Conservation (phyloP, 148 eudicot genomes). For the Rhododendron molle region DNA sequence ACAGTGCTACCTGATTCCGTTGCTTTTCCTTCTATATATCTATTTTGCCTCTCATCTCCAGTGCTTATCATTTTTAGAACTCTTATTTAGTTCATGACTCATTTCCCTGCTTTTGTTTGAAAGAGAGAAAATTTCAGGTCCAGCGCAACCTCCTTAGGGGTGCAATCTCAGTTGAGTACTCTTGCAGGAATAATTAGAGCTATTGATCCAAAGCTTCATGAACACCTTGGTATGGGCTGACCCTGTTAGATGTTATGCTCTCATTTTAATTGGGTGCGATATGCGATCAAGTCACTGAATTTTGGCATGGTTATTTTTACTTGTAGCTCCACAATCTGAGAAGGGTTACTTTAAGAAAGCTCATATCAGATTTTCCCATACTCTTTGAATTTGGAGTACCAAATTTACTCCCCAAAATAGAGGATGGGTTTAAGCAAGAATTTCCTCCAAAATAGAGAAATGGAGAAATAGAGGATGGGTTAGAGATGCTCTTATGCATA, state of each 20-base stretch:
- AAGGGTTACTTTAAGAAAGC: background rate
- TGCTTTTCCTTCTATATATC: background rate
- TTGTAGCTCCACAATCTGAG: background rate
- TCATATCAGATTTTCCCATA: background rate
- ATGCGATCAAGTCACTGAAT: background rate
- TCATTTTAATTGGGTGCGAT: background rate
- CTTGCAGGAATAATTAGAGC: constrained; percentile 75
- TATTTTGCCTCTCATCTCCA: background rate
- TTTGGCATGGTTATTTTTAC: background rate
- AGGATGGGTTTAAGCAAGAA: too few relatives aligned
- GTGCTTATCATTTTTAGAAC: background rate
- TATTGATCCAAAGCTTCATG: constrained; percentile 93
- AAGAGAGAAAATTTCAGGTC: constrained; percentile 91
- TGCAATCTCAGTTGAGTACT: constrained; percentile 74
- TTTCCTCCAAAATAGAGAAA: too few relatives aligned
- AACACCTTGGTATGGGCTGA: constrained; percentile 71
- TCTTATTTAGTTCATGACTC: background rate
- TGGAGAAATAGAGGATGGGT: too few relatives aligned
- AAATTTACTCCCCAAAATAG: background rate
- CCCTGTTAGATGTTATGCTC: background rate
- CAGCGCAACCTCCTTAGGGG: constrained; percentile 70
- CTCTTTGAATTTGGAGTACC: background rate
- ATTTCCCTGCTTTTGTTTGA: constrained; percentile 14
- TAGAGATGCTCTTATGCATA: too few relatives aligned
- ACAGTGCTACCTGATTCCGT: background rate